Evolutionary conservation across 2,329 filamentous ascomycete genomes (phyloP).

Genomic region (Dactylellina sp.): DNA sequence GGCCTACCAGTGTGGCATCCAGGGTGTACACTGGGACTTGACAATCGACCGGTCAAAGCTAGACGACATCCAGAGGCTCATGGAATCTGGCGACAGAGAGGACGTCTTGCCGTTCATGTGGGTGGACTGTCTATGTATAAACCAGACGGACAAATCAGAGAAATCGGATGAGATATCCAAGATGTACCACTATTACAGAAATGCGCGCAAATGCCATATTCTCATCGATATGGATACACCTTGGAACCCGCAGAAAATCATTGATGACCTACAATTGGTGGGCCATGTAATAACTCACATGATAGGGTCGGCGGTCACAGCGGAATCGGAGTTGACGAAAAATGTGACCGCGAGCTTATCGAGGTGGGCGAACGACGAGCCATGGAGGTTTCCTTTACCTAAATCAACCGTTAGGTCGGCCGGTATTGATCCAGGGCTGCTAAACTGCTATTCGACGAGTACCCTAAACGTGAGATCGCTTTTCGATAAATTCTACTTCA

Average conservation of each 20-base stretch:
- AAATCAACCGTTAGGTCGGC: slow-evolving; percentile 5
- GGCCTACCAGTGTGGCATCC: slow-evolving; percentile 13
- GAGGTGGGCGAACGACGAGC: slow-evolving; percentile 7
- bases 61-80: slow-evolving; percentile 5
- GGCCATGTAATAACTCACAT: slow-evolving; percentile 60
- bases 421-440: slow-evolving; percentile 11
- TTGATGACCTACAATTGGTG: slow-evolving; percentile 61
- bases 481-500: slow-evolving; percentile 61
- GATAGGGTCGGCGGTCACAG: slow-evolving; percentile 58
- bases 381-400: slow-evolving; percentile 7
- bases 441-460: slow-evolving; percentile 22
- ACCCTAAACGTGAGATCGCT: slow-evolving; percentile 5
- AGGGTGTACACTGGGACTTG: slow-evolving; percentile 17
- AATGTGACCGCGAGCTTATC: slow-evolving; percentile 55
- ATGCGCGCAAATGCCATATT: slow-evolving; percentile 59
- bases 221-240: slow-evolving; percentile 62
- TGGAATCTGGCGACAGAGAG: background rate
- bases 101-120: slow-evolving; percentile 56
- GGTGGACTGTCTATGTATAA: slow-evolving; percentile 60
- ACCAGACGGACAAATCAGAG: slow-evolving; percentile 55
- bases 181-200: slow-evolving; percentile 59
- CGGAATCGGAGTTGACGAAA: slow-evolving; percentile 58
- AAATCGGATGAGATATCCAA: slow-evolving; percentile 53
- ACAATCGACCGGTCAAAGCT: slow-evolving; percentile 5
- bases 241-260: slow-evolving; percentile 62